Base-by-base conservation (phyloP, 176 grass and related monocot species). In the Phoenix roebelenii region DNA sequence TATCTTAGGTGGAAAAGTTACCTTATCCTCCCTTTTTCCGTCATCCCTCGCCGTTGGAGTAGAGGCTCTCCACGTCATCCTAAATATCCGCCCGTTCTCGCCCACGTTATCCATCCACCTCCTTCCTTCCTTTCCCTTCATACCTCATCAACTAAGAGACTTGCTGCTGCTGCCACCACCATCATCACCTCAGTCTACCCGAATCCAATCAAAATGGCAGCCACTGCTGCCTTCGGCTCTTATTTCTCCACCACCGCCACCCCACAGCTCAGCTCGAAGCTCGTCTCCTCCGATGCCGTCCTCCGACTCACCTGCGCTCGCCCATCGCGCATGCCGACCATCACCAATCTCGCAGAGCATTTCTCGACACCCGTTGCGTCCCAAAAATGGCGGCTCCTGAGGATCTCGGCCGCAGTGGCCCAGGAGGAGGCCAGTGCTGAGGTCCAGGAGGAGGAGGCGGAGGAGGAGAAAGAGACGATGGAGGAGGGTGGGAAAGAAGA, bases 391-490 rank as follows among this genome's bases (percentile, higher is more conserved):
- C 7, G 25, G 15, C 30, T 60, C 0, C 5, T 32, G 16, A 60
- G 30, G 15, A 24, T 2, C 23, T 59, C 15, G 22, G 15, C 22
- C 1, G 23, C 22, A 30, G n/a, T 56, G 54, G 54, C 18, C 18
- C 22, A 56, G 54, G 86, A 85, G 71, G 78, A 82, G 59, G 78
- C 66, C 0, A 77, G 77, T 19, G 75, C 25, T 3, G 79, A 75
- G 71, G 79, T 73, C 50, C 63, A 80, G 51, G 83, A 77, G 22
- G 58, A 79, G 80, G 89, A 77, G 39, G 85, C 64, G 25, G 74
- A 58, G 58, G 80, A 84, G 71, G 84, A 15, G 26, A 3, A 61
- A 44, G 35, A 44, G 35, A 44, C 68, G 1, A 81, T 75, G 25
- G 71, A 74, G 73, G 28, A 80, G 26, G 82, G 82, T 22, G 81